Base-by-base conservation (phyloP, 345 rosid genomes). In the Bretschneidera sinensis region DNA sequence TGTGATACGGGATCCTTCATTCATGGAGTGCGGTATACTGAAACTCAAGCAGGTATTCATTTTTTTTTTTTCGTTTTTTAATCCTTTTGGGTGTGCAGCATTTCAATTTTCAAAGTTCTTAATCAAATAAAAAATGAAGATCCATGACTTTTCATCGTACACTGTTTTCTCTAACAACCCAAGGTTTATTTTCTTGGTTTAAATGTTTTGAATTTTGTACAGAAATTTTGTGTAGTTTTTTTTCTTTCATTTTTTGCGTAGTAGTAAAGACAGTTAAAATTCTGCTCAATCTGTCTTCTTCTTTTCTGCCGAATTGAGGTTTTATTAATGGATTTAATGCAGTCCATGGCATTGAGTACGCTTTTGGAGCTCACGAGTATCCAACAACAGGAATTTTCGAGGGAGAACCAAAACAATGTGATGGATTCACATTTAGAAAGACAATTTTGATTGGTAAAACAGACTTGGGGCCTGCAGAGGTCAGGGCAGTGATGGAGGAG, bases 261-360 rank as follows among this genome's bases (percentile, higher is more conserved):
- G 24, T 10, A 8, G 8, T 28, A 28, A 28, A 28, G 33, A 28
- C 33, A 28, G 33, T 28, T 28, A 3, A 2, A 8, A 28, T 2
- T 28, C 33, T 28, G 33, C 33, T 28, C 33, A 28, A 3, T 28
- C 33, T 28, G 33, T 28, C 8, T 28, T 22, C 7, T 21, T 16
- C 5, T 14, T 51, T 1, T 5, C n/a, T 5, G 9, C 23, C 22
- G 0, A n/a, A n/a, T n/a, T n/a, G n/a, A n/a, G n/a, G n/a, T n/a
- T n/a, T n/a, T n/a, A n/a, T n/a, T n/a, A 8, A 49, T 22, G 28
- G 19, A 9, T 51, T 39, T n/a, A 6, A 0, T 81, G 72, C 78
- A 95, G 99, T 91, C 77, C 88, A 95, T 69, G 97, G 89, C 9
- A 70, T 88, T 50, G 99, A 94, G 79, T 91, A 91, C 74, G 99